These are phyloP conservation scores for Lablab purpureus DNA, from an alignment of 306 rosid species.

Conservation along the genomic window DNA sequence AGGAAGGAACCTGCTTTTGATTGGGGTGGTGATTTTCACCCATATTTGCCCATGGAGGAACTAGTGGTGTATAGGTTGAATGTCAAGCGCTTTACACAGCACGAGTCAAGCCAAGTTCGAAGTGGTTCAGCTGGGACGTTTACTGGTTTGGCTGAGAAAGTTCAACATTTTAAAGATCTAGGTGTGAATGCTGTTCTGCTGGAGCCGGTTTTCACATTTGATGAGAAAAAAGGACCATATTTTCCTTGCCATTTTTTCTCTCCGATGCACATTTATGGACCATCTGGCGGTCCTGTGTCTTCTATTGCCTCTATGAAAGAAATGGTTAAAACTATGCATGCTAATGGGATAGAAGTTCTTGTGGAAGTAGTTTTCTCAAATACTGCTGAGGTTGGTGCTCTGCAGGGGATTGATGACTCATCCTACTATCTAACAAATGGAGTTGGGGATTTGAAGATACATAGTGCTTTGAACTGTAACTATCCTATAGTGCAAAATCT, in stretches of 20 bases:
- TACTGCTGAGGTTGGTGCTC: conserved; percentile 69
- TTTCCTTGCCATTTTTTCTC: conserved; percentile 88
- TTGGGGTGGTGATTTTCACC: conserved; percentile 69
- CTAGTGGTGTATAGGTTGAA: conserved; percentile 77
- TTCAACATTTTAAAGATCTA: conserved; percentile 76
- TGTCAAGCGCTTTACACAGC: conserved; percentile 66
- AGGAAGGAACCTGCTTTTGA: conserved; percentile 74
- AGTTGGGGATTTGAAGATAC: conserved; percentile 49
- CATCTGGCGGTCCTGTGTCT: conserved; percentile 68
- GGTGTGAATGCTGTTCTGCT: conserved; percentile 82
- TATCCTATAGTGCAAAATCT: conserved; percentile 80
- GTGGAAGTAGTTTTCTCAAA: conserved; percentile 91
- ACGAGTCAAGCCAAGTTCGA: conserved; percentile 71
- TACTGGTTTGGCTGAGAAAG: conserved; percentile 75
- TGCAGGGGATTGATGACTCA: conserved; percentile 77
- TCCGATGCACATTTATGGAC: conserved; percentile 65
- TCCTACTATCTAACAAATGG: conserved; percentile 63
- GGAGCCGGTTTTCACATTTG: conserved; percentile 82
- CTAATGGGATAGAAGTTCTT: conserved; percentile 83
- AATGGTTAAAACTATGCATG: conserved; percentile 86
- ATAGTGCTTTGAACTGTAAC: conserved; percentile 72
- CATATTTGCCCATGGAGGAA: conserved; percentile 65
- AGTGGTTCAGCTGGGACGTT: conserved; percentile 79
- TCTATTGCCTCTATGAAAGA: conserved; percentile 74
- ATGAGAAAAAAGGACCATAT: conserved; percentile 81